A percentile compares a stretch with the other conserved stretches of the same genome.
Conservation (phyloP, 2,329 filamentous ascomycete species). For the Scedosporium dehoogii region DNA sequence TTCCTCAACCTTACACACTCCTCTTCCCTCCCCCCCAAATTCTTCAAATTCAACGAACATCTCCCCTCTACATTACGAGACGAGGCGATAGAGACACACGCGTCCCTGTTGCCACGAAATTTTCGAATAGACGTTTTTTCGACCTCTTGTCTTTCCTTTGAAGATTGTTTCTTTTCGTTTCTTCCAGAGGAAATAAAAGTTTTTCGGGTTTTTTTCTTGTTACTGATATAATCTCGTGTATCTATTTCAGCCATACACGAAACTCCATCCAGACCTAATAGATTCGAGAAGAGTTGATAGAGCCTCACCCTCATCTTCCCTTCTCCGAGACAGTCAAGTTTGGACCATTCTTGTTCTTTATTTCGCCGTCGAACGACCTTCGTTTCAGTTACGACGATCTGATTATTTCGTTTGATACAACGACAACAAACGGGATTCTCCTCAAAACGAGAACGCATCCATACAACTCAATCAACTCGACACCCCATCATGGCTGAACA, state of each 20-base stretch:
- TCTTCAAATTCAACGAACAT: conserved; percentile 3
- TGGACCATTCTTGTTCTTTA: conserved; percentile 8
- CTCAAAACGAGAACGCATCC: conserved; percentile 10
- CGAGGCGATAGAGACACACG: background rate
- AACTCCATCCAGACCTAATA: conserved; percentile 16
- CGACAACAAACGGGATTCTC: conserved; percentile 9
- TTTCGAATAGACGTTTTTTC: conserved; percentile 11
- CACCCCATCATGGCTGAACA: conserved; percentile 64
- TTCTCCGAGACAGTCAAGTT: conserved; percentile 17
- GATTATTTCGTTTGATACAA: background rate
- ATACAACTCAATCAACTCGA: conserved; percentile 10
- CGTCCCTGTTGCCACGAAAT: conserved; percentile 2
- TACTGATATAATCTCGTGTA: conserved; percentile 8
- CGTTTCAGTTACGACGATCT: background rate
- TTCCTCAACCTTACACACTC: conserved; percentile 16
- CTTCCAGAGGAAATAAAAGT: conserved; percentile 21
- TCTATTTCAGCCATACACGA: background rate
- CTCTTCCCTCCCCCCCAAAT: conserved; percentile 7
- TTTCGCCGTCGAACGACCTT: conserved; percentile 8
- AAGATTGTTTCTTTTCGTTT: conserved; percentile 33
- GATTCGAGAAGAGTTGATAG: conserved; percentile 7
- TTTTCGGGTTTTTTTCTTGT: conserved; percentile 3
- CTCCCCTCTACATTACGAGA: background rate
- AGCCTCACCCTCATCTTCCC: conserved; percentile 6
- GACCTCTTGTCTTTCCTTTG: conserved; percentile 34